Conservation (phyloP, 1,284 basidiomycete genomes). For the Mycosarcoma mackinlayi region DNA sequence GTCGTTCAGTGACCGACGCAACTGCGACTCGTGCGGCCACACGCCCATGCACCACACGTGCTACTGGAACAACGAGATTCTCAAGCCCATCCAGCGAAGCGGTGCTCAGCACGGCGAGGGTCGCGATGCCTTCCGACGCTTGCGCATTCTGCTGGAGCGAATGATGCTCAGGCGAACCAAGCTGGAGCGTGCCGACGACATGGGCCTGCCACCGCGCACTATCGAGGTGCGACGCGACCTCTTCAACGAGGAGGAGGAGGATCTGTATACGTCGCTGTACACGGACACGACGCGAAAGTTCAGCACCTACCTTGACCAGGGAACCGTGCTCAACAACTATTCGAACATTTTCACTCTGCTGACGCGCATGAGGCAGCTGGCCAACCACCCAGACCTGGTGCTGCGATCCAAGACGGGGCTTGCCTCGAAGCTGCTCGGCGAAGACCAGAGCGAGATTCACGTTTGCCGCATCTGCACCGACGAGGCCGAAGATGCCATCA, state of each 20-base stretch:
- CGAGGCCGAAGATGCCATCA: conserved; percentile 94
- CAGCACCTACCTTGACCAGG: conserved; percentile 86
- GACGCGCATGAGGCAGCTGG: conserved; percentile 68
- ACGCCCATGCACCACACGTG: conserved; percentile 90
- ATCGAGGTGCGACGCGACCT: conserved; percentile 89
- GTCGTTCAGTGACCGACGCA: conserved; percentile 83
- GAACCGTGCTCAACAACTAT: conserved; percentile 76
- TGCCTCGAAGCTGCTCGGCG: conserved; percentile 56
- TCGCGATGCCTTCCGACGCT: conserved; percentile 58
- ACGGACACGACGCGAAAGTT: conserved; percentile 93
- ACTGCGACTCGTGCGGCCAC: conserved; percentile 91
- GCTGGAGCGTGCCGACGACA: conserved; percentile 94
- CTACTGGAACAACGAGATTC: conserved; percentile 69
- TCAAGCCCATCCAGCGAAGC: conserved; percentile 65
- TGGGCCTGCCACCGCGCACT: conserved; percentile 93
- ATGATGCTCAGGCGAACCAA: conserved; percentile 87
- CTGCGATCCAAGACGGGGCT: conserved; percentile 80
- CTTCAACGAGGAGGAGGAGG: conserved; percentile 96
- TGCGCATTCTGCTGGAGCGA: conserved; percentile 80
- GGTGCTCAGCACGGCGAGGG: conserved; percentile 63
- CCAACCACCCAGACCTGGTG: conserved; percentile 83
- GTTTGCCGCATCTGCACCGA: conserved; percentile 94
- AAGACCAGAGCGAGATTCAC: conserved; percentile 63
- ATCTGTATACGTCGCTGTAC: conserved; percentile 91
- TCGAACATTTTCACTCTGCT: conserved; percentile 71